phyloP scores from a whole-genome alignment of 352 stramenopile genomes.

The Aphanomyces astaci region DNA sequence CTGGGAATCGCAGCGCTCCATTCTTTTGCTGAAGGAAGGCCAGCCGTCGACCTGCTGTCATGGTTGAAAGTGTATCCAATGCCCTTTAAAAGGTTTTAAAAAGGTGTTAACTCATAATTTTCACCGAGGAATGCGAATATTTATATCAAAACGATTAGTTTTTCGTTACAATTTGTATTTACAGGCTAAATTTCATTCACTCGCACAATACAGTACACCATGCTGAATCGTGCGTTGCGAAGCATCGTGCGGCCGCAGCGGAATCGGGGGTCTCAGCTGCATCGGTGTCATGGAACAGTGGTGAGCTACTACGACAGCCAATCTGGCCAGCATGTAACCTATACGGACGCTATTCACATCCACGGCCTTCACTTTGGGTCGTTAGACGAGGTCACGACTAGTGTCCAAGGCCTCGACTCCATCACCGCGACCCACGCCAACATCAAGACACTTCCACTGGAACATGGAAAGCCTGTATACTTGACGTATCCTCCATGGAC shows the following conservation, averaged over 20 bases:
- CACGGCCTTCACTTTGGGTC: background rate
- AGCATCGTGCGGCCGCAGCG: too few species aligned
- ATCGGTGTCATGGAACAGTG: background rate
- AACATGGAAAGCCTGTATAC: background rate
- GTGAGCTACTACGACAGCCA: conserved; percentile 23
- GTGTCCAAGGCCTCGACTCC: background rate
- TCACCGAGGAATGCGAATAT: too few species aligned
- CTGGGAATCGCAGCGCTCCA: background rate
- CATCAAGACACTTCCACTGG: background rate
- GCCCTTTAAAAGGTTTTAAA: too few species aligned
- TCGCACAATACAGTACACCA: too few species aligned
- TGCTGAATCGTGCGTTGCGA: too few species aligned
- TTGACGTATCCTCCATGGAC: background rate
- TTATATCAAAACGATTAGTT: too few species aligned
- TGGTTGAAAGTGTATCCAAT: too few species aligned
- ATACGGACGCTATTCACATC: conserved; percentile 8
- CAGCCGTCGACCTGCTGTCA: background rate
- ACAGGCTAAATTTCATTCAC: too few species aligned
- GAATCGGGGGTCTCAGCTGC: too few species aligned
- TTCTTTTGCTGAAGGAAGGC: background rate
- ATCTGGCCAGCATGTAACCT: conserved; percentile 15
- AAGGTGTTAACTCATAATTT: too few species aligned
- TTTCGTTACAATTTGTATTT: too few species aligned
- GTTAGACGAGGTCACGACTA: background rate
- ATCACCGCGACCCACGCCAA: background rate